Evolutionary conservation across 1,284 basidiomycete species (phyloP).

Genomic region (Sporisorium exsertum): DNA sequence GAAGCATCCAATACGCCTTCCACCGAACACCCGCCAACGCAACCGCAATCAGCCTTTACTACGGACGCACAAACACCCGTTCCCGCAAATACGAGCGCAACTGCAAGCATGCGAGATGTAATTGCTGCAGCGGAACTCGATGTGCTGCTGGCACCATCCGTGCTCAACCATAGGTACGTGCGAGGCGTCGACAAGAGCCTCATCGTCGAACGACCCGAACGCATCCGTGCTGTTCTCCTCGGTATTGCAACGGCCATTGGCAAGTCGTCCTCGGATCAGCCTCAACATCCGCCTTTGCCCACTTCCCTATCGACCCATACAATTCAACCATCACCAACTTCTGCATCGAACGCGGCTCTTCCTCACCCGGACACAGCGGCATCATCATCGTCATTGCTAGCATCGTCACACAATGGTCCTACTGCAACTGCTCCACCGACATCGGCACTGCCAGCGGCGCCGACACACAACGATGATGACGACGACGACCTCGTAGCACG

Average conservation of each 20-base stretch:
- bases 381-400: not conserved
- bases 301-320: not conserved
- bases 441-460: not conserved
- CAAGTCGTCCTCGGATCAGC: conserved; percentile 11
- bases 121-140: conserved; percentile 38
- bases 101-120: not conserved
- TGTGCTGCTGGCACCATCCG: conserved; percentile 60
- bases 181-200: conserved; percentile 62
- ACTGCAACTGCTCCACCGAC: not conserved
- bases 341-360: not conserved
- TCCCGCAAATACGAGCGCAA: not conserved
- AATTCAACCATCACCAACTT: conserved; percentile 4
- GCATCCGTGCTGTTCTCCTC: conserved; percentile 63
- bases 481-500: conserved; percentile 50
- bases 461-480: not conserved
- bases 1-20: conserved; percentile 33
- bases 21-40: conserved; percentile 1
- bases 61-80: not conserved
- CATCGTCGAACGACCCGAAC: conserved; percentile 67
- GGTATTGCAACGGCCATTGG: conserved; percentile 58
- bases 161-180: conserved; percentile 64
- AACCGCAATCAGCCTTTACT: not conserved
- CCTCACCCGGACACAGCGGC: not conserved
- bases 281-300: conserved; percentile 19
- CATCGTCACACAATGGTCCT: not conserved